Evolutionary conservation across 2,329 filamentous ascomycete species (phyloP).

Genomic region (Alternaria solani): DNA sequence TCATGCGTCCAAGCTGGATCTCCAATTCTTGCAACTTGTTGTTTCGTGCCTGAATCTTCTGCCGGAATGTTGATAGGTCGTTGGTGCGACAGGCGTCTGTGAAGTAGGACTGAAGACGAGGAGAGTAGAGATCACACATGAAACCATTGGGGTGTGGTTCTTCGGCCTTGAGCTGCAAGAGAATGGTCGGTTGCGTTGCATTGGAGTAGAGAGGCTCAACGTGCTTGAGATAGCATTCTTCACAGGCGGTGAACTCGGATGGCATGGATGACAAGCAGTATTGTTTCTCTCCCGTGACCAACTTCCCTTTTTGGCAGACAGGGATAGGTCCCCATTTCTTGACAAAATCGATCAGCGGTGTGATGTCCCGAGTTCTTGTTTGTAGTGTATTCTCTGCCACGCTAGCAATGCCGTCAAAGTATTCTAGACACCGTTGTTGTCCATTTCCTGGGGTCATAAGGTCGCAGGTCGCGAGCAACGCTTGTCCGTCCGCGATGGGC

Average conservation of each 20-base stretch:
- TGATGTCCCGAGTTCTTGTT: constrained; percentile 11
- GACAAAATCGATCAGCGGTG: constrained; percentile 16
- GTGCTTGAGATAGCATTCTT: constrained; percentile 27
- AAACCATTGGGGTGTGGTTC: constrained; percentile 10
- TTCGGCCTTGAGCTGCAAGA: constrained; percentile 6
- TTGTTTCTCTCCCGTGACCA: constrained; percentile 10
- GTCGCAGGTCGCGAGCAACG: constrained; percentile 30
- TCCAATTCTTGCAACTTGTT: constrained; percentile 21
- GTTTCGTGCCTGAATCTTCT: constrained; percentile 16
- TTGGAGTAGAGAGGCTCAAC: constrained; percentile 12
- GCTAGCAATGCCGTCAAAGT: constrained; percentile 19
- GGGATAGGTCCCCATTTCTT: constrained; percentile 22
- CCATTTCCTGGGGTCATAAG: constrained; percentile 18
- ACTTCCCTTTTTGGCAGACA: constrained; percentile 11
- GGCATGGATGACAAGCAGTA: constrained; percentile 14
- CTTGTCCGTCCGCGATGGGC: constrained; percentile 15
- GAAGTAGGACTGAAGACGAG: constrained; percentile 24
- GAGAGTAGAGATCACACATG: constrained; percentile 27
- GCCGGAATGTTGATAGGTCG: constrained; percentile 12
- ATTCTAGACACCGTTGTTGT: constrained; percentile 17
- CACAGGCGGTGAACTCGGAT: constrained; percentile 24
- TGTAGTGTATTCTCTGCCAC: constrained; percentile 10
- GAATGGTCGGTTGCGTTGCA: constrained; percentile 2
- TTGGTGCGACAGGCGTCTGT: constrained; percentile 16
- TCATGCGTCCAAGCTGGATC: constrained; percentile 19